These are phyloP conservation scores for Volvox reticuliferus DNA, from an alignment of 139 green algal species.

Conservation along the genomic window DNA sequence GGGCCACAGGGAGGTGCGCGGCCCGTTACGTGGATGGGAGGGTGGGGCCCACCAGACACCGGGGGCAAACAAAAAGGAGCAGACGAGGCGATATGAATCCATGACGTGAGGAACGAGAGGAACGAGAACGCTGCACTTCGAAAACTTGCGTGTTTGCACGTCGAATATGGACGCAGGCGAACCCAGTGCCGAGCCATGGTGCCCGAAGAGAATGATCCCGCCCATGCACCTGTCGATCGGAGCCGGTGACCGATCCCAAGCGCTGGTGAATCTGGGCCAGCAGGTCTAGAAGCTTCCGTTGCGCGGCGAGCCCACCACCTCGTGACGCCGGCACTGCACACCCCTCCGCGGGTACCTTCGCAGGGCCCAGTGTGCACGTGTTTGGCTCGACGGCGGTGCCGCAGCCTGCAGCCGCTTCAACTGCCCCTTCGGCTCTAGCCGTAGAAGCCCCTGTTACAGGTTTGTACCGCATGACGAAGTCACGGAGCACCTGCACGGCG, in stretches of 20 bases:
- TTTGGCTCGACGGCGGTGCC: background rate
- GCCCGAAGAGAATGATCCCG: no score
- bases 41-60: no score
- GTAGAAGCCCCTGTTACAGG: background rate
- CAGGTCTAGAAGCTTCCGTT: background rate
- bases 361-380: background rate
- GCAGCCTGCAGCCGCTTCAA: no score
- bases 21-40: no score
- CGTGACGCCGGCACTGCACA: background rate
- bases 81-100: no score
- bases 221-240: background rate
- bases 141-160: no score
- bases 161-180: no score
- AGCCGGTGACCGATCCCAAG: background rate
- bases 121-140: no score
- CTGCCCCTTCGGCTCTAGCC: background rate
- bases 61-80: no score
- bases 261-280: background rate
- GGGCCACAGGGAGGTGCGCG: no score
- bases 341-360: background rate
- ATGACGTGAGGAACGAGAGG: no score
- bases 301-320: background rate
- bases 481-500: background rate
- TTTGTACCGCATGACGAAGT: background rate
- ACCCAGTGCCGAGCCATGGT: no score